Evolutionary conservation across 495 filamentous ascomycete genomes (phyloP), one percentile per base, ranked within the genome.

Genomic region (Talaromyces trachyspermus): DNA sequence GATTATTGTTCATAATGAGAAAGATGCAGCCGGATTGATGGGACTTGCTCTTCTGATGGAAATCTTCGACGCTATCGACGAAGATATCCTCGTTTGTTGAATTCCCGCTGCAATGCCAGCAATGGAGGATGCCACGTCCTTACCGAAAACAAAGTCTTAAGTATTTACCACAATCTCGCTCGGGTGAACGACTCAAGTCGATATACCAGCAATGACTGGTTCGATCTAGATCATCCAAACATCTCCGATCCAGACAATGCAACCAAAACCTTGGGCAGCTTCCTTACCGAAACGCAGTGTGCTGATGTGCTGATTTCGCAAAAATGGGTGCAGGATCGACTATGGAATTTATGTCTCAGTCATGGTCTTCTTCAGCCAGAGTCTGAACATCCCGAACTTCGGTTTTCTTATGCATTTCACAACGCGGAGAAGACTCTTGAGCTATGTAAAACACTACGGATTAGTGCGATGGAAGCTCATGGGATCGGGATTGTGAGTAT

Each of bases 291-390:
- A 46, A 77, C 70, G 7, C 84, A 88, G 61, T 76, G 81, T 18
- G 71, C 79, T 14, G 86, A 94, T 55, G 66, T 89, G 7, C 71
- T 79, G 7, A 70, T 79, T 6, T 87, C 84, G 26, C 86, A 90
- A 61, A 79, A 86, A 57, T 94, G 88, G 88, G 74, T 91, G n/a
- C 81, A 86, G 52, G 85, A 84, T 20, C 82, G 84, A 56, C 75
- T 85, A 2, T 92, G 88, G 88, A 82, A 88, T 49, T 59, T 91
- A 9, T 76, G 67, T 20, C 65, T 68, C 20, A 64, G 70, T 9
- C 78, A 82, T 41, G 75, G 77, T 7, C 68, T 75, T 33, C 59
- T 84, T 20, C 70, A 68, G 15, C 68, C 70, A 5, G 66, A 46
- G 29, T 66, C 52, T 68, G 89, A 61, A 59, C 71, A 47, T 67